These are phyloP conservation scores for Adansonia digitata DNA, from an alignment of 345 rosid species.

Conservation along the genomic window DNA sequence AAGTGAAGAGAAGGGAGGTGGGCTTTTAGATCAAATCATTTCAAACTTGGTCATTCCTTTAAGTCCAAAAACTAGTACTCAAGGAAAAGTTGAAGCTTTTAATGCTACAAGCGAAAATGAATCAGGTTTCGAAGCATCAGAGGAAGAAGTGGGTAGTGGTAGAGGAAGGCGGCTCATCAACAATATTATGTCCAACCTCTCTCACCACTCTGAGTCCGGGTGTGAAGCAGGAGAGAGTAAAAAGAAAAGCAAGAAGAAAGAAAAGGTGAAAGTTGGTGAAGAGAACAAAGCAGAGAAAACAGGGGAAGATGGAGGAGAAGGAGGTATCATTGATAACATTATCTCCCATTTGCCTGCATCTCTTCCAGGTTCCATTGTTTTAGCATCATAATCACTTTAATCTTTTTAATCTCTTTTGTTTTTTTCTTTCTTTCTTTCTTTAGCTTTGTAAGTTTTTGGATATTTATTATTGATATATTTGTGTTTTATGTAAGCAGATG, in stretches of 20 bases:
- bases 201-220: slow-evolving; percentile 14
- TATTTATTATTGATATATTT: background rate
- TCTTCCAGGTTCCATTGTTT: slow-evolving; percentile 33
- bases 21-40: slow-evolving; percentile 27
- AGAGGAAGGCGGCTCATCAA: slow-evolving; percentile 18
- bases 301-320: slow-evolving; percentile 4
- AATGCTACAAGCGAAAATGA: background rate
- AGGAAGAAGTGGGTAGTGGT: background rate
- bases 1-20: slow-evolving; percentile 20
- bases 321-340: slow-evolving; percentile 46
- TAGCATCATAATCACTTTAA: background rate
- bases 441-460: background rate
- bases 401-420: background rate
- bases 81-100: slow-evolving; percentile 7
- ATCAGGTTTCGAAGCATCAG: background rate
- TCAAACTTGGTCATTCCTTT: slow-evolving; percentile 31
- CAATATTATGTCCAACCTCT: slow-evolving; percentile 23
- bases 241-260: slow-evolving; percentile 7
- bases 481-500: slow-evolving; percentile 27
- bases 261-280: background rate
- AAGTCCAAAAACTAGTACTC: slow-evolving; percentile 21
- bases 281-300: slow-evolving; percentile 6
- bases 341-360: slow-evolving; percentile 54
- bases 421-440: too few relatives aligned
- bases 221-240: slow-evolving; percentile 2